These are phyloP conservation scores for Abrus pulchellus DNA, from an alignment of 306 rosid species.

Conservation along the genomic window DNA sequence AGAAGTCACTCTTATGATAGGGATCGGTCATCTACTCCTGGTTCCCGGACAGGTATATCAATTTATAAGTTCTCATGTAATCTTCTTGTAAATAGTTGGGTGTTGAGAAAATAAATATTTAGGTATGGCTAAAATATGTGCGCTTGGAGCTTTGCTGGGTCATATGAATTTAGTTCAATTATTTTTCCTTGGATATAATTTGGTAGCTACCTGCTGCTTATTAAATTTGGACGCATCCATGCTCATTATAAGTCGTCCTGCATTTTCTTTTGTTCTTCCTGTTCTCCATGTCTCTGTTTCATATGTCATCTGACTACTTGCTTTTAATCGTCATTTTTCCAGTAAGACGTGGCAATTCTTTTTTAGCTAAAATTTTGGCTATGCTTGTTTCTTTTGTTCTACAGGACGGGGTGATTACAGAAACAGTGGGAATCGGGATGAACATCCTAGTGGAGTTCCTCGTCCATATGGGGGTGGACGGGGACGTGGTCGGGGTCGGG, in stretches of 20 bases:
- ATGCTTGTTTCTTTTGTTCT: not conserved
- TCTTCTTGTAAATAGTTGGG: slow-evolving; percentile 21
- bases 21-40: slow-evolving; percentile 89
- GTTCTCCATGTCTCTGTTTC: slow-evolving; percentile 24
- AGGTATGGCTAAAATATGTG: not conserved
- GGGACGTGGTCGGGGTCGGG: slow-evolving; percentile 83
- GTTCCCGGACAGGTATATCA: slow-evolving; percentile 83
- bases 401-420: slow-evolving; percentile 74
- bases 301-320: slow-evolving; percentile 11
- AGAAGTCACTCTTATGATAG: slow-evolving; percentile 82
- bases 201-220: slow-evolving; percentile 6
- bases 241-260: not conserved
- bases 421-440: slow-evolving; percentile 69
- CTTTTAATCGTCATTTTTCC: slow-evolving; percentile 4
- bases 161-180: not conserved
- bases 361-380: slow-evolving; percentile 4
- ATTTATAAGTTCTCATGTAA: not conserved
- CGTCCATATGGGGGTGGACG: slow-evolving; percentile 77
- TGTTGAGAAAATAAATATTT: not conserved
- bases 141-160: slow-evolving; percentile 1
- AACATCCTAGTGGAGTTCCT: slow-evolving; percentile 93
- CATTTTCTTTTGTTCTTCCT: slow-evolving; percentile 24
- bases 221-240: not conserved
- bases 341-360: not conserved
- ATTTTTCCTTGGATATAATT: slow-evolving; percentile 12